Evolutionary conservation across 2,329 filamentous ascomycete species (phyloP).

Genomic region (Cadophora gregata): DNA sequence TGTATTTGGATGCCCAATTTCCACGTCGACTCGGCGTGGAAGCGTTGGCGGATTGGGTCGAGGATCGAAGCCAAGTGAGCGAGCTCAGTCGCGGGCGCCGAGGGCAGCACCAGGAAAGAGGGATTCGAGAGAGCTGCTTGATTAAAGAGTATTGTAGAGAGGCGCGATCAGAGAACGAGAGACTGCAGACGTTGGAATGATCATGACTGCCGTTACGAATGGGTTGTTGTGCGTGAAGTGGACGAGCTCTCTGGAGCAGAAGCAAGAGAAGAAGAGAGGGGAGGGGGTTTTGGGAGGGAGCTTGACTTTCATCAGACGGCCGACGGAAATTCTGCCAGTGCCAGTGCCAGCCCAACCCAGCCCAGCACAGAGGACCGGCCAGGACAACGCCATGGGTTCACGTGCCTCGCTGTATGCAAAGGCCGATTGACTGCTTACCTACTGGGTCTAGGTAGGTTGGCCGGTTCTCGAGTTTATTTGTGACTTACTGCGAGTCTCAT

Average conservation of each 20-base stretch:
- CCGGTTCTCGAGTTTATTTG: neutral
- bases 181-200: constrained; percentile 25
- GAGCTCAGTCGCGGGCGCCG: constrained; percentile 21
- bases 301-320: constrained; percentile 1
- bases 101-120: constrained; percentile 29
- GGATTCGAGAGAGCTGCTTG: constrained; percentile 24
- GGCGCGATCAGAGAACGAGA: constrained; percentile 30
- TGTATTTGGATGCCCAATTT: constrained; percentile 21
- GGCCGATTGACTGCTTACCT: no score
- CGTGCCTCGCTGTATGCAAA: neutral
- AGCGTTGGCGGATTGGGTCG: constrained; percentile 31
- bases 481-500: neutral
- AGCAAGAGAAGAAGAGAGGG: neutral
- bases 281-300: constrained; percentile 9
- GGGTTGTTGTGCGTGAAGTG: neutral
- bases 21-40: constrained; percentile 20
- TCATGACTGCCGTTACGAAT: constrained; percentile 33
- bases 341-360: neutral
- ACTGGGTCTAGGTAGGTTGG: neutral
- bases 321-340: neutral
- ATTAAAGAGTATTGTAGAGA: constrained; percentile 13
- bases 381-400: neutral
- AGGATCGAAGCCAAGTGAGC: constrained; percentile 3
- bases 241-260: constrained; percentile 4
- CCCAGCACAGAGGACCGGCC: neutral